phyloP scores from a whole-genome alignment of 23 red algal species.

The Gracilariopsis chorda region DNA sequence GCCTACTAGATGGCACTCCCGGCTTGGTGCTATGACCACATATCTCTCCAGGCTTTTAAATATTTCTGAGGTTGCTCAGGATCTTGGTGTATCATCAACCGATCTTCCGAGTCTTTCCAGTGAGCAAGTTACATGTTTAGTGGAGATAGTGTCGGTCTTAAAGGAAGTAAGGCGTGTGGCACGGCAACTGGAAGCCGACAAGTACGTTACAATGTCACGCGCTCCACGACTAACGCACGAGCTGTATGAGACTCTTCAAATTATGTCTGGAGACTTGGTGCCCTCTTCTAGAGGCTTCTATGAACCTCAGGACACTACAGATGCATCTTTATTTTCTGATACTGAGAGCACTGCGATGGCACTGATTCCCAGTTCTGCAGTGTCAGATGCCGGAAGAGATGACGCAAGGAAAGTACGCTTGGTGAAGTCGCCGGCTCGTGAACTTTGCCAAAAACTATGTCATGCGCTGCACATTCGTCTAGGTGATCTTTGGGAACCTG shows the following conservation, averaged over 20 bases:
- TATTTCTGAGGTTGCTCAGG: background rate
- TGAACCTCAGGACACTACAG: background rate
- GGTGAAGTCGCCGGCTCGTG: too few relatives aligned
- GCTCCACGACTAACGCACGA: background rate
- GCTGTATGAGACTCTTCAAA: background rate
- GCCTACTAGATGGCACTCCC: background rate
- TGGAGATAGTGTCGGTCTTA: background rate
- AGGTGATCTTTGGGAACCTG: too few relatives aligned
- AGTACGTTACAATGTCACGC: background rate
- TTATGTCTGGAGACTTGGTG: background rate
- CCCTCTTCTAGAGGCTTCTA: background rate
- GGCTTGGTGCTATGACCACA: background rate
- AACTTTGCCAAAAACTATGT: too few relatives aligned
- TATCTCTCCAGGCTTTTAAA: background rate
- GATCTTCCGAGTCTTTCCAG: background rate
- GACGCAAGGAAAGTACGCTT: too few relatives aligned
- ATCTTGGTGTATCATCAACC: background rate
- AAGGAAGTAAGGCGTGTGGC: background rate
- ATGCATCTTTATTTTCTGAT: too few relatives aligned
- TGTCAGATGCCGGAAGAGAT: too few relatives aligned
- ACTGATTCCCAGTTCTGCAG: too few relatives aligned
- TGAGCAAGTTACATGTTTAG: background rate
- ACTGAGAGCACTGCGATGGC: background rate
- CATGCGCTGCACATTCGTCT: too few relatives aligned
- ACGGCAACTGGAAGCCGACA: background rate